Evolutionary conservation across 768 basidiomycete species (phyloP).

Genomic region (Phylloporus sp.): DNA sequence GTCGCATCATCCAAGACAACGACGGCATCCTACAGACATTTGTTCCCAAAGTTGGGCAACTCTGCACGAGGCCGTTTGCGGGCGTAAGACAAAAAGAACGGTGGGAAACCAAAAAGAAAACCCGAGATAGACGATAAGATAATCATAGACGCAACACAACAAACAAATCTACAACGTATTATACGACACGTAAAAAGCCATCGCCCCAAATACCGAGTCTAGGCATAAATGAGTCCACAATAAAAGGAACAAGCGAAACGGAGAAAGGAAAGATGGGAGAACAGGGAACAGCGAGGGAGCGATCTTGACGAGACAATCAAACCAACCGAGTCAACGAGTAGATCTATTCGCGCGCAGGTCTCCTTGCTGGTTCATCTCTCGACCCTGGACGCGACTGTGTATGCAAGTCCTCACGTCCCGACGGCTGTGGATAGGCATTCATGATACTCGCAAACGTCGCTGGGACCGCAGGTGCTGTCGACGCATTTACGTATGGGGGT

Average conservation of each 20-base stretch:
- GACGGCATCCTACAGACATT: conserved; percentile 10
- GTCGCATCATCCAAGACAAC: conserved; percentile 19
- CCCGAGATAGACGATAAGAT: background rate
- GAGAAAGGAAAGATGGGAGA: background rate
- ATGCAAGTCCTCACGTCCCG: conserved; percentile 21
- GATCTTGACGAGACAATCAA: background rate
- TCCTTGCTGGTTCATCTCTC: conserved; percentile 22
- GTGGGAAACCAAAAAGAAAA: background rate
- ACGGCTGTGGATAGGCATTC: conserved; percentile 55
- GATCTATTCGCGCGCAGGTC: conserved; percentile 13
- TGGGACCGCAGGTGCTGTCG: conserved; percentile 35
- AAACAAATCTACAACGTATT: conserved; percentile 3
- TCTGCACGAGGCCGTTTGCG: conserved; percentile 12
- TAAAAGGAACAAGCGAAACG: background rate
- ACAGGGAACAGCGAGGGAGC: background rate
- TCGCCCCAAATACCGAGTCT: background rate
- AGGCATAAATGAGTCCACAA: background rate
- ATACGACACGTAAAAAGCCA: conserved; percentile 8
- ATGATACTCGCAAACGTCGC: conserved; percentile 66
- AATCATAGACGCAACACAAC: background rate
- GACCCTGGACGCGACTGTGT: conserved; percentile 26
- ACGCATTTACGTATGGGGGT: conserved; percentile 14
- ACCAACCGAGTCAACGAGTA: conserved; percentile 1
- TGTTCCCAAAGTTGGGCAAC: background rate
- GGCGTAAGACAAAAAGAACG: too few relatives aligned